Conservation (phyloP, 768 basidiomycete species). For the Boletus huronensis region DNA sequence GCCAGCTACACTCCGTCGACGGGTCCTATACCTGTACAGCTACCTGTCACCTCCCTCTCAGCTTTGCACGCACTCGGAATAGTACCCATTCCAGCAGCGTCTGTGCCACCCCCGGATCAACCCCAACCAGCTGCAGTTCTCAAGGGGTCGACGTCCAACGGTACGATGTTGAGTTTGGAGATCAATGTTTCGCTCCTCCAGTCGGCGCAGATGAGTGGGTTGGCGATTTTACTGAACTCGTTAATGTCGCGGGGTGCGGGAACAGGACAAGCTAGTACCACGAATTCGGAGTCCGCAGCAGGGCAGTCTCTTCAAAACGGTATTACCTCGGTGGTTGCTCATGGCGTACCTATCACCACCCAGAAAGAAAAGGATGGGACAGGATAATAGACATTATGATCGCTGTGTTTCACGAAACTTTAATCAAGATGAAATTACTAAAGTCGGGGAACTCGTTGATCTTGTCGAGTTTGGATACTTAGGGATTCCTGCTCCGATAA, state of each 20-base stretch:
- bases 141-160: conserved; percentile 66
- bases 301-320: conserved; percentile 18
- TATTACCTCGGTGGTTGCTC: conserved; percentile 4
- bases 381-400: conserved; percentile 18
- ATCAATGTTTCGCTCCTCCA: conserved; percentile 75
- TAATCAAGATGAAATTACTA: conserved; percentile 10
- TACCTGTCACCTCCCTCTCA: conserved; percentile 57
- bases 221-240: conserved; percentile 69
- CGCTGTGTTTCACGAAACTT: conserved; percentile 6
- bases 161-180: conserved; percentile 69
- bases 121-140: conserved; percentile 75
- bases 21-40: conserved; percentile 56
- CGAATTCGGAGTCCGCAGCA: conserved; percentile 8
- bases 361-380: conserved; percentile 22
- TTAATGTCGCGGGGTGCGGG: conserved; percentile 50
- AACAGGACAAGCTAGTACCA: conserved; percentile 20
- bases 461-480: background rate
- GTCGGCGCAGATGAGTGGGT: conserved; percentile 70
- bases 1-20: conserved; percentile 31
- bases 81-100: conserved; percentile 58
- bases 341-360: conserved; percentile 2
- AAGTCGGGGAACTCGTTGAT: background rate
- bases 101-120: conserved; percentile 51
- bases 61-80: conserved; percentile 72
- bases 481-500: background rate